These are phyloP conservation scores for Aspergillus olivimuriae DNA, from an alignment of 495 filamentous ascomycete species.

Conservation along the genomic window DNA sequence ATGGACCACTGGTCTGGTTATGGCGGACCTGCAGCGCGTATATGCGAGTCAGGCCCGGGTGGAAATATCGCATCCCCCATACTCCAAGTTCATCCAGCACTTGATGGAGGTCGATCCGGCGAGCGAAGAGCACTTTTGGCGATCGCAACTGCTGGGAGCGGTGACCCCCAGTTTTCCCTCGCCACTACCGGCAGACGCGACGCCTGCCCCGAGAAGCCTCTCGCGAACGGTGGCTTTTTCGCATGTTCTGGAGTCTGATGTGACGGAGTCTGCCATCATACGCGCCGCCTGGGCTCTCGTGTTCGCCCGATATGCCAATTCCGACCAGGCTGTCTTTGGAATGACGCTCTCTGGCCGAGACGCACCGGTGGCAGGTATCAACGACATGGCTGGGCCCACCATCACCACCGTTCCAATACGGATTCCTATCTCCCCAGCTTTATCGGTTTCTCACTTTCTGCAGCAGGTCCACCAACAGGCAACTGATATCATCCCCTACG, in stretches of 20 bases:
- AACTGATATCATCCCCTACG: conserved; percentile 22
- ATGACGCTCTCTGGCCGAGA: conserved; percentile 26
- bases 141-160: conserved; percentile 2
- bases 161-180: background rate
- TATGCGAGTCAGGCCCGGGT: conserved; percentile 36
- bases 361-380: conserved; percentile 23
- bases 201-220: conserved; percentile 1
- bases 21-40: conserved; percentile 24
- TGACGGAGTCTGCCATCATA: conserved; percentile 23
- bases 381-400: conserved; percentile 29
- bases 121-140: conserved; percentile 16
- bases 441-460: background rate
- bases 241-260: too few species aligned
- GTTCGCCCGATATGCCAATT: conserved; percentile 18
- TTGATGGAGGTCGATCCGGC: conserved; percentile 26
- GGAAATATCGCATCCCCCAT: conserved; percentile 24
- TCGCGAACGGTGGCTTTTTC: background rate
- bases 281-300: conserved; percentile 38
- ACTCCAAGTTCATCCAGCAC: conserved; percentile 23
- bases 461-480: conserved; percentile 20
- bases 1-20: background rate
- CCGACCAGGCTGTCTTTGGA: conserved; percentile 24
- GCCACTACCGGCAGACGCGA: conserved; percentile 5
- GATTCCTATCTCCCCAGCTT: conserved; percentile 9
- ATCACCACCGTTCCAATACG: conserved; percentile 44